Evolutionary conservation across 2,329 filamentous ascomycete genomes (phyloP), one percentile per base, ranked within the genome.

Genomic region (Claviceps pazoutovae): DNA sequence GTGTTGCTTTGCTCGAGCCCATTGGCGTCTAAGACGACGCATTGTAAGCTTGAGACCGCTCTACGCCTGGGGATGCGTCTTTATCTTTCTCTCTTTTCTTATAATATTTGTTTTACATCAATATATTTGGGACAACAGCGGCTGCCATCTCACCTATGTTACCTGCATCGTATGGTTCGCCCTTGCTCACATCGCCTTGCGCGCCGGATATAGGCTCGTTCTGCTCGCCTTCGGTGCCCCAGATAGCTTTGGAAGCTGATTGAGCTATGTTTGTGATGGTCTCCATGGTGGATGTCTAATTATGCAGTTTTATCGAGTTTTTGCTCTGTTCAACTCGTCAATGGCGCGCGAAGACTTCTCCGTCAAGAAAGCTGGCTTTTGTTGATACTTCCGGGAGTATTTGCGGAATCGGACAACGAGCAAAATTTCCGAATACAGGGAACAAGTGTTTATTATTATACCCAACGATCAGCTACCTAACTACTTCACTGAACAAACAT

Each of bases 91-190:
- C 4, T 39, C 38, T 39, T 17, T 39, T 16, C n/a, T 17, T 36
- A 14, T 23, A 9, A 34, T 23, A 0, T 49, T 13, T 17, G n/a
- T 7, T 50, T 9, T 39, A 39, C 8, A n/a, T 34, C 9, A 9
- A 34, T 11, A 34, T 11, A 4, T 17, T 50, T 16, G 23, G 4
- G 19, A 5, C 2, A 17, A 14, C 5, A 44, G 37, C 11, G 19
- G 37, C 16, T 13, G 26, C 9, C 26, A 36, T 14, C 62, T 43
- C 76, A 71, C 79, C 74, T n/a, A 78, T 68, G 64, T 93, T 93
- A 48, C 88, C 88, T 53, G 80, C 80, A 62, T 93, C 88, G 60
- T 82, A 94, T 0, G 88, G 88, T 64, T 91, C 83, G 13, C 78
- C 79, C 44, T 73, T 74, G 23, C 75, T 74, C 4, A 85, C 84